Evolutionary conservation across 148 eudicot species (phyloP), one percentile per base, ranked within the genome.

Genomic region (Beta vulgaris): DNA sequence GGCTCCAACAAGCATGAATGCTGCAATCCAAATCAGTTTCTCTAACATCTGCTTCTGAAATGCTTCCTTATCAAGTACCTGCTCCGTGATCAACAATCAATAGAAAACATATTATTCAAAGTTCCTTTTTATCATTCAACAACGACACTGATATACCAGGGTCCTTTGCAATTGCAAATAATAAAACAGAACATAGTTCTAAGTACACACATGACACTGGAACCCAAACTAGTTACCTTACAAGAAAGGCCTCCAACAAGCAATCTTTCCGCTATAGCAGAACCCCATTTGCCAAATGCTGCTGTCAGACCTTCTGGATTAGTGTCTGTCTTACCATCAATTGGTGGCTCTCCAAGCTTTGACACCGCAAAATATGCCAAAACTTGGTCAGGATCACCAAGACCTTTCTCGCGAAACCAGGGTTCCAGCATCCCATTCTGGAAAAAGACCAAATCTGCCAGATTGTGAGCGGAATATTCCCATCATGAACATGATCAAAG

Each of bases 341-440:
- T 76, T 25, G 98, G 98, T 44, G 89, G 92, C 79, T 90, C 96
- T 21, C 98, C 98, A 42, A 95, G 92, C 84, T 95, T 95, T 26
- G 98, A 82, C 34, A 95, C 84, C 8, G 98, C 98, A 88, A 95
- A 95, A 71, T 95, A 95, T 36, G 98, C 98, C 86, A 95, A 78
- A 69, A 95, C 96, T 82, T 95, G 98, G 72, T 82, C 89, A 3
- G 93, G 90, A 35, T 89, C 93, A 65, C 89, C 88, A 32, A 95
- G 88, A 39, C 92, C 97, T 85, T 92, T 95, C 81, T 87, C 88
- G 34, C 92, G 77, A 70, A 95, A 88, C 98, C 97, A 95, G 0
- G 97, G 97, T 80, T 95, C 98, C 88, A 95, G 85, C 97, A 95
- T 95, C 63, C 98, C 98, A 79, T 95, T 95, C 98, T 95, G 98